A percentile compares a stretch with the other conserved stretches of the same genome.
Conservation (phyloP, 192 early-diverging fungal genomes). For the Podila epigama region DNA sequence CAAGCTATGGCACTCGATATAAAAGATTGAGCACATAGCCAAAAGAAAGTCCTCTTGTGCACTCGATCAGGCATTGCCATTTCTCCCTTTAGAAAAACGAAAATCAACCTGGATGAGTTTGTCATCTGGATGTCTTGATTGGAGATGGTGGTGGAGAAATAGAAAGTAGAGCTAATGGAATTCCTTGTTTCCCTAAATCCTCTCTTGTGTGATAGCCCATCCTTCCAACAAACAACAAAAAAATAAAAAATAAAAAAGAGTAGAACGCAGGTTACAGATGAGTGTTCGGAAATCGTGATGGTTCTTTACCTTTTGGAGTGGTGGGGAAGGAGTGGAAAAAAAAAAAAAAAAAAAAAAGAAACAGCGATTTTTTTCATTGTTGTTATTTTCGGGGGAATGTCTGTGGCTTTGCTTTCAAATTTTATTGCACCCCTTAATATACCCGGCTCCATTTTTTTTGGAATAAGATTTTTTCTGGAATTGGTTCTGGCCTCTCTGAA, state of each 20-base stretch:
- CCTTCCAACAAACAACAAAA: background rate
- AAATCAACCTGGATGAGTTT: too few species aligned
- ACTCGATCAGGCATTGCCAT: background rate
- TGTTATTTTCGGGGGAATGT: background rate
- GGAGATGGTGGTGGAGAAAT: too few species aligned
- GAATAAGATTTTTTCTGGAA: background rate
- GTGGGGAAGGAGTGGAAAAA: background rate
- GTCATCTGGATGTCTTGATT: too few species aligned
- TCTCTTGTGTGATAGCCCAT: too few species aligned
- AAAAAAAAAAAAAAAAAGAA: constrained; percentile 1
- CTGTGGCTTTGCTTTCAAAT: background rate
- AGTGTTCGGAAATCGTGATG: constrained; percentile 1
- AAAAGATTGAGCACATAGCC: too few species aligned
- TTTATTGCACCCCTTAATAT: background rate
- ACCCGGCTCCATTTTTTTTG: background rate
- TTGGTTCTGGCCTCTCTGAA: background rate
- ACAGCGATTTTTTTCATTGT: background rate
- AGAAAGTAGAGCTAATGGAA: too few species aligned
- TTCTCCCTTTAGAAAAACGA: background rate
- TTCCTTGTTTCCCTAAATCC: too few species aligned
- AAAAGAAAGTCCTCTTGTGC: too few species aligned
- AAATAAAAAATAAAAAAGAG: background rate
- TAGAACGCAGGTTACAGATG: background rate
- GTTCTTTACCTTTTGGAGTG: background rate
- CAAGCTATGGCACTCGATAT: too few species aligned